Percentiles rank a stretch among this genome's conserved stretches.
These are phyloP conservation scores for Schizonepeta tenuifolia DNA, from an alignment of 257 asterid genomes.

Conservation along the genomic window DNA sequence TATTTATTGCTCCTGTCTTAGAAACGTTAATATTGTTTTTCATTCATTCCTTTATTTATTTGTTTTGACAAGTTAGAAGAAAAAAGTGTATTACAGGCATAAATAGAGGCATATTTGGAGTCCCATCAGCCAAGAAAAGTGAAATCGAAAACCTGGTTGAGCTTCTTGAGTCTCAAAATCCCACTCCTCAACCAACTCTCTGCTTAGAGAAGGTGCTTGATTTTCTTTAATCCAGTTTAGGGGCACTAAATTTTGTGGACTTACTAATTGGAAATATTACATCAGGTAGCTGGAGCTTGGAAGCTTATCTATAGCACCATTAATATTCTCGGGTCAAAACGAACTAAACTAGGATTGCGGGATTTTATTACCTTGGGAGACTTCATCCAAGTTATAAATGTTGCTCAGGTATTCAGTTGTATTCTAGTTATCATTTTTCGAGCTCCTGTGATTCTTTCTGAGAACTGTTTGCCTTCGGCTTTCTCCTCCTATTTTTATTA, in stretches of 20 bases:
- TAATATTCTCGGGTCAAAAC: constrained; percentile 76
- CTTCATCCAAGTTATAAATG: constrained; percentile 63
- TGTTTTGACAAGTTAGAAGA: constrained; percentile 17
- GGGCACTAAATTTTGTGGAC: constrained; percentile 4
- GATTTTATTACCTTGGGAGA: constrained; percentile 82
- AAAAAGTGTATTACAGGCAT: constrained; percentile 48
- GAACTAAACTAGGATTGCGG: constrained; percentile 89
- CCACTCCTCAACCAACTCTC: constrained; percentile 72
- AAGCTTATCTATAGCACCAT: constrained; percentile 85
- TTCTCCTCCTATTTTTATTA: background rate
- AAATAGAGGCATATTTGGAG: constrained; percentile 91
- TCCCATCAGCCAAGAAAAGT: constrained; percentile 55
- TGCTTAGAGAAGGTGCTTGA: constrained; percentile 65
- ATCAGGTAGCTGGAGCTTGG: constrained; percentile 84
- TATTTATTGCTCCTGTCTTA: background rate
- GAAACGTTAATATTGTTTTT: background rate
- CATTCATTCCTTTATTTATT: background rate
- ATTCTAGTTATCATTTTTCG: background rate
- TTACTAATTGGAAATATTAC: background rate
- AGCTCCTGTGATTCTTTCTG: background rate
- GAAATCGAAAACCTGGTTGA: constrained; percentile 63
- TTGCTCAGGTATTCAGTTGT: constrained; percentile 57
- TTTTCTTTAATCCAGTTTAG: background rate
- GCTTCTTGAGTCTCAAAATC: constrained; percentile 77
- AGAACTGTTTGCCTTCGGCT: background rate